Conservation (phyloP, 306 rosid genomes). For the Rosa multiflora region DNA sequence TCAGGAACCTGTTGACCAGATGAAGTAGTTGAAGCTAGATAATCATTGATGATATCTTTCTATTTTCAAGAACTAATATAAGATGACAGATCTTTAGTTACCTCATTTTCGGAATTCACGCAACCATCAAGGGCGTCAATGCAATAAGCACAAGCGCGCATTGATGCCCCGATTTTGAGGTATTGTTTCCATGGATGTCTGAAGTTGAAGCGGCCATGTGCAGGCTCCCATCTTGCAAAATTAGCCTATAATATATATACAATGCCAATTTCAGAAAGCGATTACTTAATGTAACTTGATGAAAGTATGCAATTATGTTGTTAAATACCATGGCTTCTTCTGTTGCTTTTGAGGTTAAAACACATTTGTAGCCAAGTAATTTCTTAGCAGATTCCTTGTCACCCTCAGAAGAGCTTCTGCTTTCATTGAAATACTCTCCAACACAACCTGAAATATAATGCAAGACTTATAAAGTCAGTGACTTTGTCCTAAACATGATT, state of each 20-base stretch:
- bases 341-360: slow-evolving; percentile 52
- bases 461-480: neutral
- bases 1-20: slow-evolving; percentile 42
- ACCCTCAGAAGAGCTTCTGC: slow-evolving; percentile 15
- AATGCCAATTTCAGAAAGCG: neutral
- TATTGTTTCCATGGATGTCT: slow-evolving; percentile 89
- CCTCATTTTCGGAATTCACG: slow-evolving; percentile 56
- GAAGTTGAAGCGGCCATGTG: slow-evolving; percentile 74
- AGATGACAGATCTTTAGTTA: slow-evolving; percentile 15
- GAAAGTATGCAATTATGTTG: neutral
- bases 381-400: slow-evolving; percentile 37
- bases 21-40: neutral
- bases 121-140: slow-evolving; percentile 78
- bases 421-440: slow-evolving; percentile 36
- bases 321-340: slow-evolving; percentile 67
- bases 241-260: slow-evolving; percentile 53
- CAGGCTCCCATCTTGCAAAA: slow-evolving; percentile 90
- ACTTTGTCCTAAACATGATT: neutral
- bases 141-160: slow-evolving; percentile 77
- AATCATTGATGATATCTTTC: neutral
- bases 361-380: slow-evolving; percentile 65
- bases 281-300: neutral
- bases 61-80: neutral
- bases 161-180: slow-evolving; percentile 63
- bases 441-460: slow-evolving; percentile 50